Percentiles rank a stretch among this genome's conserved stretches.
Evolutionary conservation across 495 filamentous ascomycete genomes (phyloP).

Genomic region (Penicillium atrosanguineum): DNA sequence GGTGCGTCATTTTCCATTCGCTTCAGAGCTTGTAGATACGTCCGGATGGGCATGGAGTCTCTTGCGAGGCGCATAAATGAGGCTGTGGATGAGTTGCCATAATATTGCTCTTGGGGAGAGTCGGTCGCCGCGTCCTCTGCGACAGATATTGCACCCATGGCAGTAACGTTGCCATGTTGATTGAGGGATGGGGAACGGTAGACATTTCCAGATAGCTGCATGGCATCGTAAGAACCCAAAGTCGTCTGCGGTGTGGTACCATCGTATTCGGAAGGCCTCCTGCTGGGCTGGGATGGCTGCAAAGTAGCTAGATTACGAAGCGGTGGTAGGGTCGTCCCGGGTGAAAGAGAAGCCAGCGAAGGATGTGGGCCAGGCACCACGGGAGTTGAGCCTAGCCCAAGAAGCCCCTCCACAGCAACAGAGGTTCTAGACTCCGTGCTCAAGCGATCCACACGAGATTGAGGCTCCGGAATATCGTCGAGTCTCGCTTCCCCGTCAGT

Average conservation of each 20-base stretch:
- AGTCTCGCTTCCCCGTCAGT: constrained; percentile 1
- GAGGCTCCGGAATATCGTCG: background rate
- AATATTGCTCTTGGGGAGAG: constrained; percentile 34
- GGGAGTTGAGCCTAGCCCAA: constrained; percentile 15
- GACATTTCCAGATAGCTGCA: constrained; percentile 3
- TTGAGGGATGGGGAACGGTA: constrained; percentile 21
- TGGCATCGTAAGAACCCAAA: background rate
- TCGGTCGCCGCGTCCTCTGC: constrained; percentile 25
- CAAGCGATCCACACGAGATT: constrained; percentile 2
- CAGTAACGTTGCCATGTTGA: constrained; percentile 29
- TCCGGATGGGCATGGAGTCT: constrained; percentile 21
- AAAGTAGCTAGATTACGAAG: constrained; percentile 1
- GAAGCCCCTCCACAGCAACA: constrained; percentile 23
- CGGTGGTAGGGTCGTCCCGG: background rate
- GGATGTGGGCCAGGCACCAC: background rate
- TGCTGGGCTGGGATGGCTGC: background rate
- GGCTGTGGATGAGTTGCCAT: constrained; percentile 43
- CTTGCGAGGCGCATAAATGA: constrained; percentile 41
- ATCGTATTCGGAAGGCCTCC: constrained; percentile 5
- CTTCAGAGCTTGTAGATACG: constrained; percentile 18
- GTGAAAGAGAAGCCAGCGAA: background rate
- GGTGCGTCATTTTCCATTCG: constrained; percentile 3
- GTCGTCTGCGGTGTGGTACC: constrained; percentile 1
- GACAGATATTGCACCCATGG: constrained; percentile 34
- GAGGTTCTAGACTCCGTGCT: constrained; percentile 20